A percentile compares a stretch with the other conserved stretches of the same genome.
phyloP scores from a whole-genome alignment of 345 rosid genomes.

The Populus nigra region DNA sequence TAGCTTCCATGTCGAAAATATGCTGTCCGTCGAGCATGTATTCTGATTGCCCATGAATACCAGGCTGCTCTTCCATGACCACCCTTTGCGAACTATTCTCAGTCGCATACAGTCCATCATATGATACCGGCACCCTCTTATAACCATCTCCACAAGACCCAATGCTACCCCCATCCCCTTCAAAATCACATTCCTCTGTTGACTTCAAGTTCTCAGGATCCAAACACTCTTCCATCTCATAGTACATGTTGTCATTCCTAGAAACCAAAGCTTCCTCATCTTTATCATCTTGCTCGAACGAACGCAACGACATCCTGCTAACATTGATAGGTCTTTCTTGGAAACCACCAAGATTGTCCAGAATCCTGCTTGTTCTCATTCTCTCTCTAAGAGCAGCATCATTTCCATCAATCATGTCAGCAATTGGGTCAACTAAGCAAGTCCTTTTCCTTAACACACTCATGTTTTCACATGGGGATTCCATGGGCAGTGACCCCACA shows the following conservation, averaged over 20 bases:
- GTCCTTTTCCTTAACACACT: not conserved
- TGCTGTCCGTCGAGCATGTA: constrained; percentile 1
- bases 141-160: constrained; percentile 2
- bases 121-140: not conserved
- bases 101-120: constrained; percentile 13
- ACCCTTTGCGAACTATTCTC: constrained; percentile 12
- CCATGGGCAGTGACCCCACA: no score
- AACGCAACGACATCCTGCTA: not conserved
- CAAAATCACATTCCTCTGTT: constrained; percentile 7
- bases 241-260: constrained; percentile 10
- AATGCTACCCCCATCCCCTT: not conserved
- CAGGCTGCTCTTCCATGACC: constrained; percentile 11
- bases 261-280: constrained; percentile 9
- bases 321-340: not conserved
- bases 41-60: constrained; percentile 3
- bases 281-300: constrained; percentile 10
- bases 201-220: constrained; percentile 8
- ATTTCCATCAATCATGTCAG: not conserved
- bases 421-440: not conserved
- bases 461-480: no score
- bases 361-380: not conserved
- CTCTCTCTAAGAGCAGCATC: not conserved
- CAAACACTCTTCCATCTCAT: constrained; percentile 10
- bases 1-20: constrained; percentile 20
- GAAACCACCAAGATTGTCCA: not conserved